Base-by-base conservation (phyloP, 306 rosid species). In the Fagus sylvatica region DNA sequence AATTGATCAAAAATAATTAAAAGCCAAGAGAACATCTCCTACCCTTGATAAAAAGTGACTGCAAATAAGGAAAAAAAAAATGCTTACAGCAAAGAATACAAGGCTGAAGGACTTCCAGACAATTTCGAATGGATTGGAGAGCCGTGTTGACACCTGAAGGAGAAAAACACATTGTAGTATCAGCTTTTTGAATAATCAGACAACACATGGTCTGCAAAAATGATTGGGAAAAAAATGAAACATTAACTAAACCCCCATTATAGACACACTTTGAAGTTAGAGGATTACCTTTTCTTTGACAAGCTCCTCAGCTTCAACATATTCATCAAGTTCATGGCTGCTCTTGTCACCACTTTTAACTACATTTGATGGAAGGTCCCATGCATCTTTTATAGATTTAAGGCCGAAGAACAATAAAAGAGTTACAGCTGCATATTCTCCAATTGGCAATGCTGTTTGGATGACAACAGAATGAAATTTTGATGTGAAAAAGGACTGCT, bases 71-170 rank as follows among this genome's bases (percentile, higher is more conserved):
- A 53, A 22, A 43, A 53, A 22, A 43, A 7, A 82, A 71, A 77
- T 64, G 42, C 97, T 95, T 83, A 95, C 97, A n/a, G 98, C 98
- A 75, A 93, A 93, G 76, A 95, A 93, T 80, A 95, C 90, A 73
- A 95, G 99, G 88, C 88, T 91, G 94, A 95, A 95, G 19, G 97
- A 95, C 82, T 95, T 91, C 98, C 98, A 95, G 59, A 90, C 68
- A 76, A 95, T 86, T 88, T 90, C 97, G 49, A 96, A 76, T 17
- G 98, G 99, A 87, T 85, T 93, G 39, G 98, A 74, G 80, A 96
- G 94, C 84, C 84, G 85, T 79, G 69, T 85, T 2, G 97, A 87
- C 75, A 65, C 89, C 98, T 91, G 88, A 78, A 73, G 66, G 49
- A 11, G 13, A 65, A 66, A 65, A 66, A 8, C 12, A 32, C 17